Percentiles rank a stretch among this genome's conserved stretches.
Evolutionary conservation across 1,139 yeast genomes (phyloP).

Genomic region (Nakaseomyces glabratus): DNA sequence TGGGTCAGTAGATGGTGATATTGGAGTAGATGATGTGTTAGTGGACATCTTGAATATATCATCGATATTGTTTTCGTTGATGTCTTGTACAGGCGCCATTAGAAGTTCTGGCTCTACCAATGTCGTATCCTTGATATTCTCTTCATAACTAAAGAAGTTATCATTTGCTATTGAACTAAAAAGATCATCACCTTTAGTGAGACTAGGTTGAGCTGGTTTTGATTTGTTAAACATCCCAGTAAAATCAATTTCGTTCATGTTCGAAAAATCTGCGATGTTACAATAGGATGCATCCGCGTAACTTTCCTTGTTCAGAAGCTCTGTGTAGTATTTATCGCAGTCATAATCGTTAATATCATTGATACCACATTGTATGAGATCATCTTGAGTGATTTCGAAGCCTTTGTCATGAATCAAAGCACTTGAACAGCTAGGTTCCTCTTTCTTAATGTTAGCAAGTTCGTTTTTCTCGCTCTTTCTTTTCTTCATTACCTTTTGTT

Average conservation of each 20-base stretch:
- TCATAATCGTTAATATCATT: constrained; percentile 5
- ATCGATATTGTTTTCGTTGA: neutral
- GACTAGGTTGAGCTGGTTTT: neutral
- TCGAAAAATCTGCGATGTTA: constrained; percentile 7
- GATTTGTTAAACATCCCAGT: constrained; percentile 29
- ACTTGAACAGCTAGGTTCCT: too few relatives aligned
- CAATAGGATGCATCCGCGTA: constrained; percentile 1
- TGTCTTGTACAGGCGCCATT: neutral
- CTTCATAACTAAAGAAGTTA: too few relatives aligned
- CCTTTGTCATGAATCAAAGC: neutral
- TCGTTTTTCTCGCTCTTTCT: neutral
- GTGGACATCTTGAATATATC: neutral
- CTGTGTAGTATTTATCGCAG: constrained; percentile 8
- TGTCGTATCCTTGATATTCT: too few relatives aligned
- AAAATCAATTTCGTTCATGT: constrained; percentile 30
- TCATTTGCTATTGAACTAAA: neutral
- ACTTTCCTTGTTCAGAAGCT: neutral
- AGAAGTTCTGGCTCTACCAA: constrained; percentile 1
- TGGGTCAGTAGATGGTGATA: constrained; percentile 1
- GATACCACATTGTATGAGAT: constrained; percentile 1
- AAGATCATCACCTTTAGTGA: too few relatives aligned
- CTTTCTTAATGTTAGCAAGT: neutral
- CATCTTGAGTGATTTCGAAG: neutral
- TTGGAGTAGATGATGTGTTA: neutral
- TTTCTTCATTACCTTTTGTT: neutral